Percentiles rank a stretch among this genome's conserved stretches.
These are phyloP conservation scores for Kluyveromyces lactis DNA, from an alignment of 805 yeast species.

Conservation along the genomic window DNA sequence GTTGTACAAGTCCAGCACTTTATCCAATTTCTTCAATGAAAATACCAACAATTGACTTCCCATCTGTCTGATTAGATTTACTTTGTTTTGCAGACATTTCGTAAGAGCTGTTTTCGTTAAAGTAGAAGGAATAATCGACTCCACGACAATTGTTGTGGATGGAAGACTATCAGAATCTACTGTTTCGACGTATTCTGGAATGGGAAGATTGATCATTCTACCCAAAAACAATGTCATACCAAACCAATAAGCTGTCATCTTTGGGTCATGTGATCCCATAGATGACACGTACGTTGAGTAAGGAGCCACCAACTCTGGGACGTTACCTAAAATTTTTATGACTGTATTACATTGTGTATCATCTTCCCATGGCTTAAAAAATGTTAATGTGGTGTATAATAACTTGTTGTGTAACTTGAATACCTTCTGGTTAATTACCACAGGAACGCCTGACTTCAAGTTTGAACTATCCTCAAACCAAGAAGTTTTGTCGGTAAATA, in stretches of 20 bases:
- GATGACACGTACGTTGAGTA: slow-evolving; percentile 52
- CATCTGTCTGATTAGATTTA: slow-evolving; percentile 50
- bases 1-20: slow-evolving; percentile 31
- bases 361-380: slow-evolving; percentile 78
- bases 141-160: slow-evolving; percentile 34
- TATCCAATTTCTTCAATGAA: slow-evolving; percentile 45
- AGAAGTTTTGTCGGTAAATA: slow-evolving; percentile 37
- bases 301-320: slow-evolving; percentile 69
- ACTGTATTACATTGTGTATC: slow-evolving; percentile 50
- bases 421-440: slow-evolving; percentile 40
- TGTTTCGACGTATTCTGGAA: slow-evolving; percentile 36
- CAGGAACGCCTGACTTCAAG: slow-evolving; percentile 33
- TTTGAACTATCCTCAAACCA: slow-evolving; percentile 36
- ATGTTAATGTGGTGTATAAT: slow-evolving; percentile 50
- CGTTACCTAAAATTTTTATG: slow-evolving; percentile 38
- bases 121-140: slow-evolving; percentile 57
- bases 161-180: slow-evolving; percentile 29
- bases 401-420: slow-evolving; percentile 63
- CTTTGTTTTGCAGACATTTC: slow-evolving; percentile 47
- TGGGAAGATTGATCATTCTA: slow-evolving; percentile 47
- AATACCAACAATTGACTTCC: slow-evolving; percentile 51
- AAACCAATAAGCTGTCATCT: slow-evolving; percentile 73
- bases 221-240: slow-evolving; percentile 59
- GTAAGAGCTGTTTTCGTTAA: slow-evolving; percentile 49
- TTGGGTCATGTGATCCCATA: slow-evolving; percentile 72